Conservation (phyloP, 352 stramenopile genomes). For the Phytophthora fragariae region DNA sequence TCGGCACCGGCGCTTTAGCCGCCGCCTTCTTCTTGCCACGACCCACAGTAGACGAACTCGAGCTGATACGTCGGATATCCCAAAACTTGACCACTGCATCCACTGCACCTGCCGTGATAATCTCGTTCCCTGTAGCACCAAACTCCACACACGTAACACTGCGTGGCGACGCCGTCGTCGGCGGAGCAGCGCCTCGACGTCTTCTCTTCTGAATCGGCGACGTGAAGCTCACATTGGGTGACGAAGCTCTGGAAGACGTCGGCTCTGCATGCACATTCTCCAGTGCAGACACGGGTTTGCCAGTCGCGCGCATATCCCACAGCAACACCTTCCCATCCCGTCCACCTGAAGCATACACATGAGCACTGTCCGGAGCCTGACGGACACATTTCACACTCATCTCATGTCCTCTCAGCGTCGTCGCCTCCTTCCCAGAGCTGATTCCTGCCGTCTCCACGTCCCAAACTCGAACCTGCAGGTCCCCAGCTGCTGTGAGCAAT, state of each 20-base stretch:
- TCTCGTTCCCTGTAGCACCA: slow-evolving; percentile 41
- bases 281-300: slow-evolving; percentile 41
- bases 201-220: slow-evolving; percentile 39
- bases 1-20: slow-evolving; percentile 23
- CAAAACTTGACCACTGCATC: slow-evolving; percentile 78
- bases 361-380: slow-evolving; percentile 39
- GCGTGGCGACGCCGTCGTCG: slow-evolving; percentile 36
- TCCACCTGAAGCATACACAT: slow-evolving; percentile 64
- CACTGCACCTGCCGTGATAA: slow-evolving; percentile 65
- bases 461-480: slow-evolving; percentile 62
- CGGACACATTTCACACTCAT: slow-evolving; percentile 87
- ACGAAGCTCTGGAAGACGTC: slow-evolving; percentile 17
- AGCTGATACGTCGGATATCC: slow-evolving; percentile 57
- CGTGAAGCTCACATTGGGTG: slow-evolving; percentile 36
- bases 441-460: slow-evolving; percentile 50
- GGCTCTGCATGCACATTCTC: slow-evolving; percentile 48
- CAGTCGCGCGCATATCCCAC: slow-evolving; percentile 55
- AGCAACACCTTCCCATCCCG: slow-evolving; percentile 71
- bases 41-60: background rate
- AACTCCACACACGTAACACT: slow-evolving; percentile 85
- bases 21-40: slow-evolving; percentile 30
- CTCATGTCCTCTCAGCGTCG: slow-evolving; percentile 50
- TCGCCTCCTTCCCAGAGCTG: slow-evolving; percentile 8
- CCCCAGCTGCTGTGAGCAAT: slow-evolving; percentile 68
- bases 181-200: slow-evolving; percentile 35